Conservation (phyloP, 495 filamentous ascomycete genomes). For the Podospora bellae-mahoneyi region DNA sequence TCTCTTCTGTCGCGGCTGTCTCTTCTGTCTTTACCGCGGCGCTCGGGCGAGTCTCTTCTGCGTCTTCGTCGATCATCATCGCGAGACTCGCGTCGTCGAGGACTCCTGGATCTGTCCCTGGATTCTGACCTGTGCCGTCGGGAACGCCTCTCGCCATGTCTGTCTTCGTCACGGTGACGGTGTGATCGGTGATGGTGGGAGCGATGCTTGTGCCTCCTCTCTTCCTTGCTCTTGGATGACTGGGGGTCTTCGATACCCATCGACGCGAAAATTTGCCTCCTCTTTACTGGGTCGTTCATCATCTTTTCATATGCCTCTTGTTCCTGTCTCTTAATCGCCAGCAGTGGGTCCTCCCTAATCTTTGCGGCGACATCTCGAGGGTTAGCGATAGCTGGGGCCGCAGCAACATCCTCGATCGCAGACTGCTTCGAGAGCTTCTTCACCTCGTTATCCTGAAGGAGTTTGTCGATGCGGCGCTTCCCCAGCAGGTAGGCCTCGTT, state of each 20-base stretch:
- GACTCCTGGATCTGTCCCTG: slow-evolving; percentile 37
- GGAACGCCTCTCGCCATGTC: slow-evolving; percentile 33
- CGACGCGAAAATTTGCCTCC: slow-evolving; percentile 63
- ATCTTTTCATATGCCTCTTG: slow-evolving; percentile 85
- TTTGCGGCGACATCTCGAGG: slow-evolving; percentile 76
- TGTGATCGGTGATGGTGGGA: slow-evolving; percentile 51
- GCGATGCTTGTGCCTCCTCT: slow-evolving; percentile 50
- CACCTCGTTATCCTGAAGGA: slow-evolving; percentile 80
- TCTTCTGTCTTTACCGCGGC: slow-evolving; percentile 11
- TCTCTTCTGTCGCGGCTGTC: slow-evolving; percentile 12
- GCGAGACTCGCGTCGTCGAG: slow-evolving; percentile 31
- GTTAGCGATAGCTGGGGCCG: slow-evolving; percentile 53
- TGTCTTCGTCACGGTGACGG: slow-evolving; percentile 30
- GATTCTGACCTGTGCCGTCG: slow-evolving; percentile 40
- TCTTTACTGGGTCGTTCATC: slow-evolving; percentile 77
- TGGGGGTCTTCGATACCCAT: slow-evolving; percentile 52
- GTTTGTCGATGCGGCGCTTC: slow-evolving; percentile 81
- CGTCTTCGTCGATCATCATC: slow-evolving; percentile 32
- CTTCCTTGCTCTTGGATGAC: slow-evolving; percentile 41
- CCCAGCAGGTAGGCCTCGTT: slow-evolving; percentile 92
- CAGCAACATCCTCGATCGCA: slow-evolving; percentile 61
- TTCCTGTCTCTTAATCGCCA: slow-evolving; percentile 89
- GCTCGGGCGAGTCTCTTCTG: slow-evolving; percentile 34
- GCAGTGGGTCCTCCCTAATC: slow-evolving; percentile 80
- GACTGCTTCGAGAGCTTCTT: slow-evolving; percentile 80